Evolutionary conservation across 352 stramenopile species (phyloP).

Genomic region (Globisporangium nagaii): DNA sequence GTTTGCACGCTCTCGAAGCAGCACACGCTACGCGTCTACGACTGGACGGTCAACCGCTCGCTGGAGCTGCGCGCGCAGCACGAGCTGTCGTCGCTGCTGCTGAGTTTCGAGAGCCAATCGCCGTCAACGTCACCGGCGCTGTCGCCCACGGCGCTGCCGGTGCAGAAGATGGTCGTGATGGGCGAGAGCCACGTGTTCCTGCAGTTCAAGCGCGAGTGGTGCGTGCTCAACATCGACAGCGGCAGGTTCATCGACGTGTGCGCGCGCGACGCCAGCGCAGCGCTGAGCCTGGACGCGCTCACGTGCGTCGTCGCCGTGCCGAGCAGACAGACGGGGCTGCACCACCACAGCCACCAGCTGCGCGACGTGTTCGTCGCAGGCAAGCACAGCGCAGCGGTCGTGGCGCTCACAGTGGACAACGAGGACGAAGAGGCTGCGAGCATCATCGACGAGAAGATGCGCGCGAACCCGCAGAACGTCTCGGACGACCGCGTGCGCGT

Average conservation of each 20-base stretch:
- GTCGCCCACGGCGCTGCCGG: constrained; percentile 17
- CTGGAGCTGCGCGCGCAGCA: constrained; percentile 53
- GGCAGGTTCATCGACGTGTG: constrained; percentile 31
- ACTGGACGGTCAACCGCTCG: constrained; percentile 58
- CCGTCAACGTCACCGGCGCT: constrained; percentile 6
- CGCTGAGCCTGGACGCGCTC: constrained; percentile 27
- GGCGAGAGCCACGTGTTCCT: constrained; percentile 66
- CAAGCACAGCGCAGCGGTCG: constrained; percentile 42
- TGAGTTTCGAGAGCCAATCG: background rate
- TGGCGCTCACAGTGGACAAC: constrained; percentile 30
- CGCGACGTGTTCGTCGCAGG: constrained; percentile 54
- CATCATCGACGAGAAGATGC: constrained; percentile 9
- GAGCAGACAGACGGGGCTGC: constrained; percentile 19
- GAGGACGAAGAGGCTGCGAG: constrained; percentile 12
- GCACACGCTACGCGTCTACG: constrained; percentile 58
- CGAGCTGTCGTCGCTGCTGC: constrained; percentile 32
- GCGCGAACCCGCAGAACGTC: constrained; percentile 26
- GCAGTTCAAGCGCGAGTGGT: constrained; percentile 59
- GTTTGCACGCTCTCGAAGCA: constrained; percentile 56
- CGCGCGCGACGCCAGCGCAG: constrained; percentile 15
- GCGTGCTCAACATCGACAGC: constrained; percentile 59
- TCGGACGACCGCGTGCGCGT: constrained; percentile 36
- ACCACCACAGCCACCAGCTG: constrained; percentile 24
- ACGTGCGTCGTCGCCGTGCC: constrained; percentile 34
- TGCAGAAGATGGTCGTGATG: constrained; percentile 55